Base-by-base conservation (phyloP, 2,329 filamentous ascomycete genomes). In the Alternaria gansuensis region DNA sequence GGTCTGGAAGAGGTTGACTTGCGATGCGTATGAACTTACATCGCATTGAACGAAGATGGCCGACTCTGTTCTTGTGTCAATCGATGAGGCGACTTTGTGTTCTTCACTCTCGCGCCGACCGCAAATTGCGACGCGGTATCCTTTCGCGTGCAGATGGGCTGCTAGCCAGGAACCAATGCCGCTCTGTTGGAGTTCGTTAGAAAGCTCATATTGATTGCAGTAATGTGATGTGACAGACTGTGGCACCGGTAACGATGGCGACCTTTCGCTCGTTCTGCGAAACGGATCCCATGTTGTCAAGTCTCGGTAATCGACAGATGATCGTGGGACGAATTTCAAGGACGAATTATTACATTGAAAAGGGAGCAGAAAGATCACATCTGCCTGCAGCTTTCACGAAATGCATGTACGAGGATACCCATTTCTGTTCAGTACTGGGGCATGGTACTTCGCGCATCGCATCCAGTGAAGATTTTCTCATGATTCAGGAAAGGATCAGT, bases 101-200 rank as follows among this genome's bases (percentile, higher is more conserved):
- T 78, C 77, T 13, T 80, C 63, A 13, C 76, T 74, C 13, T 75
- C 59, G 7, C 77, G 74, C 13, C 81, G 77, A 40, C 80, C 82
- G 24, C 79, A 68, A 41, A 80, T 60, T 5, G 76, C 79, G 6
- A 81, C 75, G 4, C 61, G 72, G 67, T 75, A 81, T 41, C 75
- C 77, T 33, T 70, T 68, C 10, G 39, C 23, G 49, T 74, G 69
- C 4, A 81, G 75, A 54, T 78, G 71, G 26, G 70, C 73, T 31
- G 78, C 73, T 2, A 84, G 66, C 54, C 79, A 80, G 33, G 74
- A 69, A 33, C 82, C 82, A 51, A 84, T 83, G 8, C 82, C 82
- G 8, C 81, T 82, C 81, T 83, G 61, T 23, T 52, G 9, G 50
- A 52, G 41, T 8, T 17, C 31, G 43, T 64, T 39, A 57, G 55